Evolutionary conservation across 2,329 filamentous ascomycete genomes (phyloP).

Genomic region (Aciculosporium take): DNA sequence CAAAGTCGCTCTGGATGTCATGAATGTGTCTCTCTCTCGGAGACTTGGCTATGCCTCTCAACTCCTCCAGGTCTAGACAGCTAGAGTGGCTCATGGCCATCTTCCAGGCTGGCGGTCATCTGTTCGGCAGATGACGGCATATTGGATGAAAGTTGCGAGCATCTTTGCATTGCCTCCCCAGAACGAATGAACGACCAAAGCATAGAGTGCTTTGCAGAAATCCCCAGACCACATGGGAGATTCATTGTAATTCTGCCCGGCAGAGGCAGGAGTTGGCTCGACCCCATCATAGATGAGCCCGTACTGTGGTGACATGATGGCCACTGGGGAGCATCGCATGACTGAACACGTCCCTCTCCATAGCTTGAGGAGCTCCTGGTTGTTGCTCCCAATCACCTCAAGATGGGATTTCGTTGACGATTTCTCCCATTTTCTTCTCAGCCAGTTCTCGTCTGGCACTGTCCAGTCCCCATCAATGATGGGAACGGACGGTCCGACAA

Average conservation of each 20-base stretch:
- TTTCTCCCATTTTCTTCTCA: not conserved
- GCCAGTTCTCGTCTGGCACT: not conserved
- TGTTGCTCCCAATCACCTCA: not conserved
- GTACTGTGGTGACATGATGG: not conserved
- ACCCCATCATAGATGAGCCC: conserved; percentile 1
- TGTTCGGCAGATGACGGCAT: not conserved
- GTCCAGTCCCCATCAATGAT: not conserved
- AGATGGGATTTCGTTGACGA: not conserved
- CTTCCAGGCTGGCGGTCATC: conserved; percentile 2
- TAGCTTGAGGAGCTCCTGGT: not conserved
- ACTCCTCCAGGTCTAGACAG: not conserved
- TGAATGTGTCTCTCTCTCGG: not conserved
- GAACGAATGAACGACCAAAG: not conserved
- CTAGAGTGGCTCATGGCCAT: not conserved
- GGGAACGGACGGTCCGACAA: not conserved
- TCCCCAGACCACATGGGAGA: not conserved
- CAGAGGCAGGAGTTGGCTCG: not conserved
- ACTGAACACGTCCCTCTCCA: conserved; percentile 1
- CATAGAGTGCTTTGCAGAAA: not conserved
- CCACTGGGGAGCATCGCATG: not conserved
- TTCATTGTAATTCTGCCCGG: not conserved
- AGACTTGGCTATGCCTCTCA: not conserved
- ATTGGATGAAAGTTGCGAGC: conserved; percentile 1
- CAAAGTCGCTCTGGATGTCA: not conserved
- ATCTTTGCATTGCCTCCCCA: not conserved